Evolutionary conservation across 179 eudicot species (phyloP), one percentile per base, ranked within the genome.

Genomic region (Spergularia azorica): DNA sequence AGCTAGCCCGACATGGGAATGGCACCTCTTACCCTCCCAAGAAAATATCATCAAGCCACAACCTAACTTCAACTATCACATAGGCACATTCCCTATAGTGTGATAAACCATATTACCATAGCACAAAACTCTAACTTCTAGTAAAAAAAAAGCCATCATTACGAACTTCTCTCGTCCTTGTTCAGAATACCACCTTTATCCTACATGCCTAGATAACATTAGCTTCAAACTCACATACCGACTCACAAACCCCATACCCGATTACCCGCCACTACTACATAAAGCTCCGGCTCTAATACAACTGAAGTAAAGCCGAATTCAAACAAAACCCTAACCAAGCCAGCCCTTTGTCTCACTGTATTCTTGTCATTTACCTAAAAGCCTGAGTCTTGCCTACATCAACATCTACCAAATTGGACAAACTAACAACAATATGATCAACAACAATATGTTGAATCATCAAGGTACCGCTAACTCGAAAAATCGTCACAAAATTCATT

Each of bases 401-500:
- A 21, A 20, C 5, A n/a, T 58, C 62, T 1, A 20, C 65, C 65
- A 61, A 61, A 21, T 61, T 20, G 39, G 39, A 60, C 5, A 7
- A 18, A 18, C 65, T 61, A 61, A 38, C 65, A 20, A 9, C 3
- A 61, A 9, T 8, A 38, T 36, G 1, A 64, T 36, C 48, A 15
- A 36, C 68, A 64, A 26, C 32, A 26, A 21, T 21, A 11, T 63
- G 48, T 36, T 26, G 10, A 63, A 64, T 63, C 50, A 36, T 64
- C n/a, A 38, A 64, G 6, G 9, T n/a, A 48, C 56, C 38, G 36
- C 39, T 6, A 68, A 48, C 48, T 17, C 39, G 32, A 7, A 68
- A 55, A 11, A 50, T 68, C 72, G 21, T 48, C n/a, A 48, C 72
- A 68, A 4, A 50, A 70, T 51, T 17, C 73, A 21, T 51, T 54